These are phyloP conservation scores for Neofusicoccum umdonicola DNA, from an alignment of 2,329 filamentous ascomycete species.

Conservation along the genomic window DNA sequence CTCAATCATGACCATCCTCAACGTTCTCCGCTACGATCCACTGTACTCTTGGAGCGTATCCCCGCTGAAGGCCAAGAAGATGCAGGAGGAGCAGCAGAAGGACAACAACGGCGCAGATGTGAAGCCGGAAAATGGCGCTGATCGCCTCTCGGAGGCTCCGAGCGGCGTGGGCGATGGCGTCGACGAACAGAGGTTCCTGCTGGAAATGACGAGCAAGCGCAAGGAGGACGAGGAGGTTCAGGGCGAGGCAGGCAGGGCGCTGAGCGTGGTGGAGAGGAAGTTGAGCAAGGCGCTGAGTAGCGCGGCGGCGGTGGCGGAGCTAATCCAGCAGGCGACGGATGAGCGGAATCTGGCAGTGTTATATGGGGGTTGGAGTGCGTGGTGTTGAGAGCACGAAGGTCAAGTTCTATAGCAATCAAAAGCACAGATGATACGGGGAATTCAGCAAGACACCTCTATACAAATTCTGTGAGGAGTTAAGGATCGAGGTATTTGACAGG, in stretches of 20 bases:
- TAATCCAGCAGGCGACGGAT: conserved; percentile 94
- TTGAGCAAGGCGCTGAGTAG: conserved; percentile 91
- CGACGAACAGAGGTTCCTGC: conserved; percentile 22
- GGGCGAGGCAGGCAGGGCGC: conserved; percentile 83
- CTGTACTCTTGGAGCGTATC: conserved; percentile 94
- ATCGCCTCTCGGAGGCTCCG: conserved; percentile 27
- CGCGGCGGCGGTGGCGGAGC: conserved; percentile 89
- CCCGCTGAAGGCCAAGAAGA: conserved; percentile 61
- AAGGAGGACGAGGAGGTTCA: conserved; percentile 51
- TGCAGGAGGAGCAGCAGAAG: conserved; percentile 63
- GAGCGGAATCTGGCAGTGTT: conserved; percentile 88
- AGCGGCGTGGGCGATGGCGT: conserved; percentile 27
- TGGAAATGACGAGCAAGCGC: conserved; percentile 29
- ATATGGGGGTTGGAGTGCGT: conserved; percentile 44
- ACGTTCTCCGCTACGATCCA: conserved; percentile 96
- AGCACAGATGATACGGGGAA: too few species aligned
- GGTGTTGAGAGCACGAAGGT: not conserved
- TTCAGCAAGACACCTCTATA: too few species aligned
- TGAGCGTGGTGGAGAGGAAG: conserved; percentile 95
- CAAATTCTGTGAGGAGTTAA: too few species aligned
- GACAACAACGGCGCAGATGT: conserved; percentile 24
- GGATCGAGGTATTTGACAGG: too few species aligned
- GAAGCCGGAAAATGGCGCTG: conserved; percentile 25
- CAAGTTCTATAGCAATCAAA: too few species aligned
- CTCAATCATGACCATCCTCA: conserved; percentile 97